Evolutionary conservation across 257 asterid species (phyloP), one percentile per base, ranked within the genome.

Genomic region (Anisodus acutangulus): DNA sequence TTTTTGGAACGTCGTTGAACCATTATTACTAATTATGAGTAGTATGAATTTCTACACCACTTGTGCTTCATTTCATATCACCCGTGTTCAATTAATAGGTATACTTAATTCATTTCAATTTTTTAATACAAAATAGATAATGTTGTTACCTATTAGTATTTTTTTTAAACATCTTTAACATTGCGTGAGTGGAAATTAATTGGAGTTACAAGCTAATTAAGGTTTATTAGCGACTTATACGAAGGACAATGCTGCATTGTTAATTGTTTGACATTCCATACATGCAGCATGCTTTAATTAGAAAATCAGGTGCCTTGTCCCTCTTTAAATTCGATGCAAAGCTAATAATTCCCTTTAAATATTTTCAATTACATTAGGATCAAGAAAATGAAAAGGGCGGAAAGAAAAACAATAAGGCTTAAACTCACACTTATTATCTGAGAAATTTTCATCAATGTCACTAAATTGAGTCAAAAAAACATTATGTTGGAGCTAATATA

Each of bases 21-120:
- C 63, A 76, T 76, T 76, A 76, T 76, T 76, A 7, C 26, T 76
- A 76, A 76, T 76, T 51, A 51, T 51, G 63, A 51, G 63, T 72
- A 51, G 81, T 51, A 76, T 76, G 45, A 51, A 76, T 76, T 49
- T 49, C 81, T 76, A 51, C 45, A 51, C 63, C 60, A 51, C 2
- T 51, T 76, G 19, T 41, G 16, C 5, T 41, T 43, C 55, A 41
- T 3, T 41, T 5, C 63, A 26, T 64, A 26, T 64, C 41, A 64
- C 71, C 31, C 81, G 45, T 76, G 63, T 76, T 31, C 63, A 76
- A 70, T 70, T 43, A 17, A 41, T 69, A 6, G 78, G 15, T 68
- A 2, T 17, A n/a, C 35, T 31, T 67, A 59, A n/a, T 69, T 41
- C 53, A 15, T 37, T 39, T 41, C 15, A 69, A 10, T 5, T 47